Percentiles rank a stretch among this genome's conserved stretches.
These are phyloP conservation scores for Spergularia azorica DNA, from an alignment of 179 eudicot species.

Conservation along the genomic window DNA sequence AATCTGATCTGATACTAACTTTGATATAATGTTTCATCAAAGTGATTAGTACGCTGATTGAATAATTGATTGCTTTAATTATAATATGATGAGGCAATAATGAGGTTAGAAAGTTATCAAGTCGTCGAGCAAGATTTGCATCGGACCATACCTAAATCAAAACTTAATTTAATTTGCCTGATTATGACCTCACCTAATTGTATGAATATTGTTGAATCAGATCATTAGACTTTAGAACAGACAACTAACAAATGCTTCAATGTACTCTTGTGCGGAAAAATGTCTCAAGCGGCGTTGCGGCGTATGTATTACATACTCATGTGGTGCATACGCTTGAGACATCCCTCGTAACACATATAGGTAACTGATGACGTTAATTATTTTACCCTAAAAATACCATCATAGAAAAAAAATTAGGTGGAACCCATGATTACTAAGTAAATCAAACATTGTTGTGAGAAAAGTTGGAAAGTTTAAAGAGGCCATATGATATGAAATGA, in stretches of 20 bases:
- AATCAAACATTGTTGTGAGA: background rate
- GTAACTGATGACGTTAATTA: too few relatives aligned
- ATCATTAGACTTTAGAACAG: too few relatives aligned
- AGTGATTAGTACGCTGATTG: constrained; percentile 15
- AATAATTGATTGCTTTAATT: background rate
- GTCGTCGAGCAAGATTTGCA: background rate
- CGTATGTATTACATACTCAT: too few relatives aligned
- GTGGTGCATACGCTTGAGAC: too few relatives aligned
- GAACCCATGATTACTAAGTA: constrained; percentile 19
- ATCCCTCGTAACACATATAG: too few relatives aligned
- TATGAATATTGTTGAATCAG: background rate
- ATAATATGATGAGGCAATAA: constrained; percentile 11
- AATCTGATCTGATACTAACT: constrained; percentile 4
- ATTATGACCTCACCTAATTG: background rate
- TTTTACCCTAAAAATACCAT: background rate
- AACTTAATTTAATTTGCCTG: background rate
- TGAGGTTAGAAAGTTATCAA: constrained; percentile 14
- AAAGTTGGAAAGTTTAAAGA: constrained; percentile 26
- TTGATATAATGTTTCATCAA: constrained; percentile 31
- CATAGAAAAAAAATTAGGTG: background rate
- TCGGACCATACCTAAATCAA: constrained; percentile 4
- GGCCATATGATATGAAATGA: constrained; percentile 29
- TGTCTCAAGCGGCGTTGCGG: too few relatives aligned
- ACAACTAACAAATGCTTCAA: too few relatives aligned
- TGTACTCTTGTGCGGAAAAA: too few relatives aligned